Conservation (phyloP, 2,329 filamentous ascomycete genomes). For the Arachnomyces sp. region DNA sequence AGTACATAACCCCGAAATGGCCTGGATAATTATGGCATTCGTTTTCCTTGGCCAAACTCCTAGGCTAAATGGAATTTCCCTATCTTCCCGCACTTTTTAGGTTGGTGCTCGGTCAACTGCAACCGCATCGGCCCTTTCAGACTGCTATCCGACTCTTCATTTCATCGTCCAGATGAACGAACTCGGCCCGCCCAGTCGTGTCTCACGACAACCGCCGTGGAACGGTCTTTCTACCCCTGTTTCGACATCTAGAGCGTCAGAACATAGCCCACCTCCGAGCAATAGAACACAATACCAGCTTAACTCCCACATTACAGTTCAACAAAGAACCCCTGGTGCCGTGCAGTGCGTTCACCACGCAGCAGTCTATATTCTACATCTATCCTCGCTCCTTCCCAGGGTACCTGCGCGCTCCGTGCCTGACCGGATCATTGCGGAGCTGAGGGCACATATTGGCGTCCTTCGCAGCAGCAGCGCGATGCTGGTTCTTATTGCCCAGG, state of each 20-base stretch:
- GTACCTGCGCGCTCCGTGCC: slow-evolving; percentile 5
- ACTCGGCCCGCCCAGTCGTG: neutral
- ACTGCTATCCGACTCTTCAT: slow-evolving; percentile 18
- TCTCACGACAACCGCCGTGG: too few species aligned
- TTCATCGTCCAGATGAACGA: slow-evolving; percentile 21
- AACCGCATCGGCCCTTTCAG: slow-evolving; percentile 13
- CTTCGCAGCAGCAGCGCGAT: slow-evolving; percentile 21
- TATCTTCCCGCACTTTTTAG: slow-evolving; percentile 5
- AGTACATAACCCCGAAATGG: neutral
- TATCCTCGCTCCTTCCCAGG: slow-evolving; percentile 14
- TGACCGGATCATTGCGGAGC: slow-evolving; percentile 18
- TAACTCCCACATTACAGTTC: slow-evolving; percentile 11
- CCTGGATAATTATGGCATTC: neutral
- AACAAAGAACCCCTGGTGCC: slow-evolving; percentile 14
- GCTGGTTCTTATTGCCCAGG: slow-evolving; percentile 21
- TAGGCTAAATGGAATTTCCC: too few species aligned
- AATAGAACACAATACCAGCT: neutral
- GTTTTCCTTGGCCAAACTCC: too few species aligned
- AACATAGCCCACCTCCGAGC: neutral
- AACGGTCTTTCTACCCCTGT: too few species aligned
- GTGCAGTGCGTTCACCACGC: slow-evolving; percentile 24
- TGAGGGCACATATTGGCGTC: slow-evolving; percentile 25
- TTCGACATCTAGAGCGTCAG: neutral
- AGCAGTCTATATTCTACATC: slow-evolving; percentile 28
- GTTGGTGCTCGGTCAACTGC: slow-evolving; percentile 13